phyloP scores from a whole-genome alignment of 306 rosid species.

The Carpinus viminea region DNA sequence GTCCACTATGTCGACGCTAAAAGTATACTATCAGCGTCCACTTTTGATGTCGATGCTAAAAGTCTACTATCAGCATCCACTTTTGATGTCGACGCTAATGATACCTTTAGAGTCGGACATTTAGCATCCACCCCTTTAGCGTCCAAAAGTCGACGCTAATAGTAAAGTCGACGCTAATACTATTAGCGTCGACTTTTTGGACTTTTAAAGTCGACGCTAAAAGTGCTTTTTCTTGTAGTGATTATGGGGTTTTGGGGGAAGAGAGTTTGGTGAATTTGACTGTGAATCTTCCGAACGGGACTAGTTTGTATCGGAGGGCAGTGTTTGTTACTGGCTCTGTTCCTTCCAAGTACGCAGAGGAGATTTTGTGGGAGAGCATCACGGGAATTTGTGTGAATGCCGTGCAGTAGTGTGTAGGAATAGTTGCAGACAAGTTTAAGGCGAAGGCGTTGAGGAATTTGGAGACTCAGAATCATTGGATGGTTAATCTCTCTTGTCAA shows the following conservation, averaged over 20 bases:
- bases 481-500: conserved; percentile 94
- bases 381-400: conserved; percentile 74
- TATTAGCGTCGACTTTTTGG: too few relatives aligned
- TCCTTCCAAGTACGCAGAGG: conserved; percentile 85
- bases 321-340: conserved; percentile 68
- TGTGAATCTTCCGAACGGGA: conserved; percentile 88
- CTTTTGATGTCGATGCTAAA: too few relatives aligned
- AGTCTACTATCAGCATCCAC: too few relatives aligned
- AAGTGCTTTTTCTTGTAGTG: too few relatives aligned
- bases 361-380: conserved; percentile 84
- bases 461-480: conserved; percentile 87
- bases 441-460: conserved; percentile 78
- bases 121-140: too few relatives aligned
- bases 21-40: too few relatives aligned
- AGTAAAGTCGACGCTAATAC: too few relatives aligned
- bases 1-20: too few relatives aligned
- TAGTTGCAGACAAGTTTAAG: conserved; percentile 85
- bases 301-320: conserved; percentile 77
- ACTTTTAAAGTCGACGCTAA: too few relatives aligned
- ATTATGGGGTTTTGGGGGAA: conserved; percentile 34
- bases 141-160: too few relatives aligned
- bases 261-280: conserved; percentile 68
- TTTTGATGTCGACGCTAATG: too few relatives aligned
- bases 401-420: conserved; percentile 82
- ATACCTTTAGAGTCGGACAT: too few relatives aligned